Percentiles rank a stretch among this genome's conserved stretches.
Evolutionary conservation across 2,329 filamentous ascomycete genomes (phyloP).

Genomic region (Penicillium aurantiogriseum): DNA sequence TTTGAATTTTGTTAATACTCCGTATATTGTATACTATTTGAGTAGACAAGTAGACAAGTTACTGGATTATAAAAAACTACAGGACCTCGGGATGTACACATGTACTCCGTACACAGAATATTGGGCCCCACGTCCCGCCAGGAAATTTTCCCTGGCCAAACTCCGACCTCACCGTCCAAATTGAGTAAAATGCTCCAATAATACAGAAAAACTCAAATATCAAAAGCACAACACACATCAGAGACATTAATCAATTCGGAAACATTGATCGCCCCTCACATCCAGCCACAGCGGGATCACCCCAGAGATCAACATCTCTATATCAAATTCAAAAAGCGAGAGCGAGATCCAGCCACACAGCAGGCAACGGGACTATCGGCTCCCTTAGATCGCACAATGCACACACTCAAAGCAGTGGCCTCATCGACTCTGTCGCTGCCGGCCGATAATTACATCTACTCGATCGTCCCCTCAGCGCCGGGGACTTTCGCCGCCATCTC

Average conservation of each 20-base stretch:
- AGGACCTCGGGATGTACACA: background rate
- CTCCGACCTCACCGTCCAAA: background rate
- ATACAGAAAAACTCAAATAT: background rate
- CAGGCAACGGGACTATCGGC: background rate
- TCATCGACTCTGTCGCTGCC: slow-evolving; percentile 42
- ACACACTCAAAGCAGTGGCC: slow-evolving; percentile 33
- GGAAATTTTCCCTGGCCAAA: background rate
- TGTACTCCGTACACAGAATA: too few relatives aligned
- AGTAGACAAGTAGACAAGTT: background rate
- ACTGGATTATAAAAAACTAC: background rate
- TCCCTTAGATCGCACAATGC: slow-evolving; percentile 25
- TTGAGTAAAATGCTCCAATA: background rate
- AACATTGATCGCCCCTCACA: background rate
- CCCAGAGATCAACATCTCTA: background rate
- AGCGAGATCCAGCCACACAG: background rate
- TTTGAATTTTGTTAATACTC: background rate
- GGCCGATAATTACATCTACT: slow-evolving; percentile 45
- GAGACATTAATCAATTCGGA: background rate
- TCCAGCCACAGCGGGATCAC: slow-evolving; percentile 10
- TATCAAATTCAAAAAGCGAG: background rate
- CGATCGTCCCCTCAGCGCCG: slow-evolving; percentile 31
- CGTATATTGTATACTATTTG: background rate
- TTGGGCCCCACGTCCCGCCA: background rate
- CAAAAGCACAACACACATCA: background rate
- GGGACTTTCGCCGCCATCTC: slow-evolving; percentile 43